These are phyloP conservation scores for Albophoma yamanashiensis DNA, from an alignment of 2,329 filamentous ascomycete genomes.

Conservation along the genomic window DNA sequence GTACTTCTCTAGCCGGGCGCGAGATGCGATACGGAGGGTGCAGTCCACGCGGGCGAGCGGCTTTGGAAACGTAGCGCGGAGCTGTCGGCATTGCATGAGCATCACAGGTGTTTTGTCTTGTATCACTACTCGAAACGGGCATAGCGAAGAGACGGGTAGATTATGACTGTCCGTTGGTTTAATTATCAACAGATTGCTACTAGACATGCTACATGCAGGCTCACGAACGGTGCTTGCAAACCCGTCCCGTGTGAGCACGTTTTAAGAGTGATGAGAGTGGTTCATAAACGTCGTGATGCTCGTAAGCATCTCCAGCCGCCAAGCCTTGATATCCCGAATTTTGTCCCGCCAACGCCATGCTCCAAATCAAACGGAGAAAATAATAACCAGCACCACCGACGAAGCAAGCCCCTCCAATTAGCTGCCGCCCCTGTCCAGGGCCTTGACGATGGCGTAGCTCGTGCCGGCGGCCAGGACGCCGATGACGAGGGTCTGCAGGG, in stretches of 20 bases:
- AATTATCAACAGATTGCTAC: not conserved
- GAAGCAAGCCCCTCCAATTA: not conserved
- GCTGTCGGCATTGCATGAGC: not conserved
- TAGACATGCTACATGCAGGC: not conserved
- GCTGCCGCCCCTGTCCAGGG: conserved; percentile 30
- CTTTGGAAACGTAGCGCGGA: not conserved
- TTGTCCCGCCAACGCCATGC: conserved; percentile 2
- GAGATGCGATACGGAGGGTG: not conserved
- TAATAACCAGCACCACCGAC: too few relatives aligned
- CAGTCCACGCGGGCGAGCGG: not conserved
- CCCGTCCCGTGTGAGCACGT: not conserved
- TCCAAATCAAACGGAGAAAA: not conserved
- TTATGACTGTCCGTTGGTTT: not conserved
- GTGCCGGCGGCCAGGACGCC: conserved; percentile 56
- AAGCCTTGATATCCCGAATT: not conserved
- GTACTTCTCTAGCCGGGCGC: not conserved
- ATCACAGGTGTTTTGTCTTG: not conserved
- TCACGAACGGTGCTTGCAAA: not conserved
- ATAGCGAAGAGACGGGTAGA: not conserved
- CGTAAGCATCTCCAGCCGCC: not conserved
- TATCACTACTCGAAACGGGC: not conserved
- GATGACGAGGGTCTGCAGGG: conserved; percentile 53
- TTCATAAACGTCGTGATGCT: not conserved
- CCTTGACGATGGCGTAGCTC: conserved; percentile 50
- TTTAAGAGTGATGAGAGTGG: not conserved